A percentile compares a stretch with the other conserved stretches of the same genome.
Conservation (phyloP, 441 rosid species). For the Pelargonium citronellum region DNA sequence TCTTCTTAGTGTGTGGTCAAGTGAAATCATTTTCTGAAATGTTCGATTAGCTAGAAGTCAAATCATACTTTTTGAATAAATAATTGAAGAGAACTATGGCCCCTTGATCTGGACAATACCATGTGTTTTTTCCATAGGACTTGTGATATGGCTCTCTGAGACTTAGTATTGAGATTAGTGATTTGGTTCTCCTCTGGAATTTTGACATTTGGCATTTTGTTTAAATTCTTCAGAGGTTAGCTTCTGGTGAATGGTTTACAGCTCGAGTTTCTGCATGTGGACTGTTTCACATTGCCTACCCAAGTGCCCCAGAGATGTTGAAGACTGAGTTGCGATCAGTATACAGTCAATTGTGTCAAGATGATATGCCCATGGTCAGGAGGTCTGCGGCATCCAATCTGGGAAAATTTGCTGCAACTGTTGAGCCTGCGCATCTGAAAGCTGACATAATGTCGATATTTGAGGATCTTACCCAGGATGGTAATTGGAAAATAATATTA, state of each 20-base stretch:
- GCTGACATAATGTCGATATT: constrained; percentile 80
- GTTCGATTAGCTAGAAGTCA: neutral
- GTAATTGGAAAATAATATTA: constrained; percentile 29
- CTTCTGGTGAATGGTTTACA: constrained; percentile 92
- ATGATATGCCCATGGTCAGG: constrained; percentile 98
- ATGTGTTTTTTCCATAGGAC: neutral
- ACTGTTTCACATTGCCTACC: constrained; percentile 80
- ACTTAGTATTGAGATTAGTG: neutral
- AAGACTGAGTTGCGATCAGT: constrained; percentile 71
- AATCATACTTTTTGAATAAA: neutral
- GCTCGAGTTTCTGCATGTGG: constrained; percentile 95
- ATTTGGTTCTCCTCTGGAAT: neutral
- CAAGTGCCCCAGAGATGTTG: constrained; percentile 58
- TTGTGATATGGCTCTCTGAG: neutral
- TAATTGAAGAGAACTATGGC: neutral
- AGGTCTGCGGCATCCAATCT: constrained; percentile 91
- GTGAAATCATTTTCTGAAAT: neutral
- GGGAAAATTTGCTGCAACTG: constrained; percentile 95
- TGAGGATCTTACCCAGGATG: constrained; percentile 81
- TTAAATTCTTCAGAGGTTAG: constrained; percentile 52
- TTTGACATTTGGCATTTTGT: neutral
- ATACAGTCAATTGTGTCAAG: constrained; percentile 77
- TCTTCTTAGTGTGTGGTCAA: neutral
- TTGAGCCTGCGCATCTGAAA: constrained; percentile 68
- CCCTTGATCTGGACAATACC: neutral